Percentiles rank a stretch among this genome's conserved stretches.
These are phyloP conservation scores for Backusella liffmaniae DNA, from an alignment of 192 early-diverging fungal genomes.

Conservation along the genomic window DNA sequence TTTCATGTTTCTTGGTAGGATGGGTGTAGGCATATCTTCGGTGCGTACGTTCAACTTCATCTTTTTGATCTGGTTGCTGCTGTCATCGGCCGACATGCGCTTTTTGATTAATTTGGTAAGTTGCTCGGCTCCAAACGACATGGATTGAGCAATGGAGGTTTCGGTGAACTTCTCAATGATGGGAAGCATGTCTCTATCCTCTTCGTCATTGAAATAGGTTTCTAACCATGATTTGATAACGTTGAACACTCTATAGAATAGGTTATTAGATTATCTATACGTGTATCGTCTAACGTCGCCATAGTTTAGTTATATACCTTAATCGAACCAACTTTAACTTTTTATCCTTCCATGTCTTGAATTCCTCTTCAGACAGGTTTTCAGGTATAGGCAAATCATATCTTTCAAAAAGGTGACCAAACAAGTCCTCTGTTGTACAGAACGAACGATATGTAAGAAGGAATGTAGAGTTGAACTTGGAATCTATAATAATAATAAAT, in stretches of 20 bases:
- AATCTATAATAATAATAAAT: conserved; percentile 54
- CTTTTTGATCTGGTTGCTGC: conserved; percentile 56
- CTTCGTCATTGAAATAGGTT: conserved; percentile 74
- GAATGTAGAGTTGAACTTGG: conserved; percentile 82
- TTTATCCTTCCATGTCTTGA: conserved; percentile 78
- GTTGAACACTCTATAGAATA: conserved; percentile 69
- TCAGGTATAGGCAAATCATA: conserved; percentile 72
- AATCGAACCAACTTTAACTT: conserved; percentile 86
- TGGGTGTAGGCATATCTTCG: conserved; percentile 68
- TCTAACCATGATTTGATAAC: conserved; percentile 93
- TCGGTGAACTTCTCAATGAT: conserved; percentile 23
- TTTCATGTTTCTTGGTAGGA: conserved; percentile 75
- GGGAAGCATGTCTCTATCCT: conserved; percentile 48
- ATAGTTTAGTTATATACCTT: conserved; percentile 34
- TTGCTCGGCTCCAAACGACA: conserved; percentile 33
- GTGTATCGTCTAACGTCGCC: neutral
- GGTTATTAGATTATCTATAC: neutral
- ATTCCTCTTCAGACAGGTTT: conserved; percentile 63
- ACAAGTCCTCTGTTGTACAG: conserved; percentile 76
- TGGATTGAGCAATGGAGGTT: conserved; percentile 23
- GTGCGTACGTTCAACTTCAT: conserved; percentile 62
- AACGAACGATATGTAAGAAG: conserved; percentile 92
- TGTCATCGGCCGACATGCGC: conserved; percentile 34
- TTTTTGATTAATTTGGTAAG: conserved; percentile 28
- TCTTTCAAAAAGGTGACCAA: conserved; percentile 71